Evolutionary conservation across 139 green algal genomes (phyloP).

Genomic region (Spirogloea muscicola): DNA sequence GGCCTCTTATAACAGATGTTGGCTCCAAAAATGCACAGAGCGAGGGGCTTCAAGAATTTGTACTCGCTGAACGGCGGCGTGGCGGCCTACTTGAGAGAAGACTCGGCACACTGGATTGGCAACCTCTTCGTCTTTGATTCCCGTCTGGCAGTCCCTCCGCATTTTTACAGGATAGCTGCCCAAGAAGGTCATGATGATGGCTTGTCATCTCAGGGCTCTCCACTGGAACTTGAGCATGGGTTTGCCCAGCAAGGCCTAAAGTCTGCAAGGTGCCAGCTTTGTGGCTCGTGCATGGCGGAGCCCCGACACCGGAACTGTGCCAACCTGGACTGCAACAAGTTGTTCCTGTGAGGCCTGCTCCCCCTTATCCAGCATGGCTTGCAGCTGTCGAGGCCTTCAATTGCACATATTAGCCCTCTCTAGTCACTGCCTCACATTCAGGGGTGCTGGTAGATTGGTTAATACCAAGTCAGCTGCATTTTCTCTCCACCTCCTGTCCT

Average conservation of each 20-base stretch:
- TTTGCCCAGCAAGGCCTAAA: background rate
- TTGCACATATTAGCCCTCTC: slow-evolving; percentile 12
- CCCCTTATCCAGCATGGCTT: background rate
- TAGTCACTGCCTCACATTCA: background rate
- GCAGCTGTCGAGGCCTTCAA: background rate
- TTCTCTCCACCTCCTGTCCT: background rate
- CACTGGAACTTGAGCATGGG: background rate
- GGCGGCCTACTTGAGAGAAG: slow-evolving; percentile 62
- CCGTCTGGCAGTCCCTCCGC: slow-evolving; percentile 61
- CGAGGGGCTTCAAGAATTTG: slow-evolving; percentile 77
- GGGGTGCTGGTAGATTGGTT: too few species aligned
- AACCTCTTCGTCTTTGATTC: slow-evolving; percentile 95
- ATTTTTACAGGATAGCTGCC: slow-evolving; percentile 15
- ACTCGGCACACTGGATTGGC: slow-evolving; percentile 73
- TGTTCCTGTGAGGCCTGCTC: slow-evolving; percentile 38
- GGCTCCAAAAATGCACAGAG: too few species aligned
- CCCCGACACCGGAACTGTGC: slow-evolving; percentile 43
- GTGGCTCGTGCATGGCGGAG: slow-evolving; percentile 4
- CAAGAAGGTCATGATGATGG: background rate
- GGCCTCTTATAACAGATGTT: too few species aligned
- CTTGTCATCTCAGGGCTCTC: background rate
- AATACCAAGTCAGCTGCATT: too few species aligned
- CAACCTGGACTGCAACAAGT: slow-evolving; percentile 47
- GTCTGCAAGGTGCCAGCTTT: slow-evolving; percentile 25
- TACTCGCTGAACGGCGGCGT: slow-evolving; percentile 93